Conservation (phyloP, 2,329 filamentous ascomycete genomes). For the Chaetomiaceae sp. region DNA sequence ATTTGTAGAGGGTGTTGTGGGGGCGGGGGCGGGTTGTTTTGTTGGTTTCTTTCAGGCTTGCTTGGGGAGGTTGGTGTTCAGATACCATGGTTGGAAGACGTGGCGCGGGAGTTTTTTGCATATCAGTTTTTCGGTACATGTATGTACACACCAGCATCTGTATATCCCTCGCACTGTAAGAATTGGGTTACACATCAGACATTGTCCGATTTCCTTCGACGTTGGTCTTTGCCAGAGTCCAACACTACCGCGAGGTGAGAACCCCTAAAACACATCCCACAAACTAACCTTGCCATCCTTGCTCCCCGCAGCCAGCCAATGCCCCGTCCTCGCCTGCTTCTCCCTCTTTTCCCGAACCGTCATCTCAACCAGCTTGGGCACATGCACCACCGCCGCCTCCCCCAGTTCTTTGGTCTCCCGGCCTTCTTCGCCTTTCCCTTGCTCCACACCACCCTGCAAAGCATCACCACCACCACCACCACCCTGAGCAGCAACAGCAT, state of each 20-base stretch:
- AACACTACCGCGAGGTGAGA: no score
- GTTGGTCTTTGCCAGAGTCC: no score
- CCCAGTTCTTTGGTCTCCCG: no score
- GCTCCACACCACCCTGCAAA: background rate
- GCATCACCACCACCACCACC: constrained; percentile 2
- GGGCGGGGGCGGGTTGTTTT: background rate
- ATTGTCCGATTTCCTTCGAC: no score
- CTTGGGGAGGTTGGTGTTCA: no score
- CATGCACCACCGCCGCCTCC: constrained; percentile 26
- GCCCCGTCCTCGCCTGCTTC: constrained; percentile 61
- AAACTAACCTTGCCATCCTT: constrained; percentile 95
- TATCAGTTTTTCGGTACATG: no score
- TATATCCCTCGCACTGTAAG: no score
- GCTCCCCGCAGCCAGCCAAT: constrained; percentile 86
- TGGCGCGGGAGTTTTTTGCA: no score
- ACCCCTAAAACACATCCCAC: constrained; percentile 97
- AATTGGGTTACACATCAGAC: no score
- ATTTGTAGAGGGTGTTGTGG: constrained; percentile 19
- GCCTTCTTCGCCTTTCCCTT: background rate
- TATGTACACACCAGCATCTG: no score
- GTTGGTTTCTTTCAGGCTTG: background rate
- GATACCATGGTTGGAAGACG: no score
- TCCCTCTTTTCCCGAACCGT: constrained; percentile 60
- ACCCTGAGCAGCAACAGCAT: constrained; percentile 2
- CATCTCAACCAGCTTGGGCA: constrained; percentile 32